Evolutionary conservation across 257 asterid genomes (phyloP).

Genomic region (Penstemon barbatus): DNA sequence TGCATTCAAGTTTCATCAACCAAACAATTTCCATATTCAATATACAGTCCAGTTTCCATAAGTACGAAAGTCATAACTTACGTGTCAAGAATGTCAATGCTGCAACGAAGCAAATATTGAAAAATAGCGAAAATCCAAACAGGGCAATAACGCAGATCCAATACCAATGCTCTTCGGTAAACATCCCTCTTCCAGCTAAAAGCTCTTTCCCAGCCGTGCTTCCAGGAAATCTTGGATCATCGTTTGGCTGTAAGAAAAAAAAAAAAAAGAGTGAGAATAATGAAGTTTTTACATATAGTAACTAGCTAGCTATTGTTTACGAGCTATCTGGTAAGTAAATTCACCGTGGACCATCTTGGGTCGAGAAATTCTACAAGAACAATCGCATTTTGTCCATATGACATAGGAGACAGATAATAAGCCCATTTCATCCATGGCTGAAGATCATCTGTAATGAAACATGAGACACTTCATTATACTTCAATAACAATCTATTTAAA

Average conservation of each 20-base stretch:
- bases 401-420: conserved; percentile 38
- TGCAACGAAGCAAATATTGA: conserved; percentile 4
- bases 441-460: conserved; percentile 30
- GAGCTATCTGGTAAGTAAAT: background rate
- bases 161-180: conserved; percentile 11
- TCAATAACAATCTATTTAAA: background rate
- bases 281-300: background rate
- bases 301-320: too few relatives aligned
- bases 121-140: conserved; percentile 2
- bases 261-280: background rate
- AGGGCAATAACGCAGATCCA: conserved; percentile 15
- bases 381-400: conserved; percentile 41
- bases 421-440: conserved; percentile 43
- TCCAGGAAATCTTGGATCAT: conserved; percentile 5
- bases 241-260: conserved; percentile 1
- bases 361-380: conserved; percentile 42
- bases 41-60: background rate
- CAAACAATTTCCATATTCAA: background rate
- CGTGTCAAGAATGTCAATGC: conserved; percentile 17
- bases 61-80: background rate
- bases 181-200: conserved; percentile 5
- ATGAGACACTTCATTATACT: background rate
- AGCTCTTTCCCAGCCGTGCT: conserved; percentile 6
- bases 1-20: background rate
- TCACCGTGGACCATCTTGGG: conserved; percentile 38